Base-by-base conservation (phyloP, 306 rosid genomes). In the Prunus dulcis region DNA sequence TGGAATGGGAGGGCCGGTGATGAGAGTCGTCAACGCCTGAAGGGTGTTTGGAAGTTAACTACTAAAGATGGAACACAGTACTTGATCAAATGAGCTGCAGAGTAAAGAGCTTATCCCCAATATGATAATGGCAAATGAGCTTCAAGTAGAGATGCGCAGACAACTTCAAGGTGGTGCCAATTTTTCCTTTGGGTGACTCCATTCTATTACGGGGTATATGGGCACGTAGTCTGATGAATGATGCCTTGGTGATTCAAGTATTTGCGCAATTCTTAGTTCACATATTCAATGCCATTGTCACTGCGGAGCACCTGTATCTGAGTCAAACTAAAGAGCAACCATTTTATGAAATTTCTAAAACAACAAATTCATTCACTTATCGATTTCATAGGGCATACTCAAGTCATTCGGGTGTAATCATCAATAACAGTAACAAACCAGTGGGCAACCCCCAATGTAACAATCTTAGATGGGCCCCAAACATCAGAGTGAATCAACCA, bases 11-110 rank as follows among this genome's bases (percentile, higher is more conserved):
- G 0, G 32, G 32, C 4, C 32, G 0, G 32, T 30, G 32, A 0
- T 30, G 32, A 30, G 1, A 30, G 32, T 30, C 5, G 5, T 30
- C 5, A 30, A 30, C 5, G 5, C 3, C 5, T 3, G 32, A 30
- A 30, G 5, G 32, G 52, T 9, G 52, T 49, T 18, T 12, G 15
- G 15, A 49, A 49, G 15, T 49, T 12, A 12, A 49, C 13, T 12
- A 7, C 3, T 15, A 0, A 7, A 1, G 0, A 23, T 0, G 32
- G 32, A 30, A 30, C 5, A 30, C 32, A 0, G 1, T n/a, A n/a
- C n/a, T 30, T 30, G 32, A 30, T 30, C 32, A 30, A 30, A 30
- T 30, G 3, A 30, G 32, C 0, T 30, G 1, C 32, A 3, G 5
- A 30, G 32, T 30, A 30, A 30, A 30, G 6, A 34, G 69, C 69